These are phyloP conservation scores for Deinandra increscens DNA, from an alignment of 129 eudicot genomes.

Conservation along the genomic window DNA sequence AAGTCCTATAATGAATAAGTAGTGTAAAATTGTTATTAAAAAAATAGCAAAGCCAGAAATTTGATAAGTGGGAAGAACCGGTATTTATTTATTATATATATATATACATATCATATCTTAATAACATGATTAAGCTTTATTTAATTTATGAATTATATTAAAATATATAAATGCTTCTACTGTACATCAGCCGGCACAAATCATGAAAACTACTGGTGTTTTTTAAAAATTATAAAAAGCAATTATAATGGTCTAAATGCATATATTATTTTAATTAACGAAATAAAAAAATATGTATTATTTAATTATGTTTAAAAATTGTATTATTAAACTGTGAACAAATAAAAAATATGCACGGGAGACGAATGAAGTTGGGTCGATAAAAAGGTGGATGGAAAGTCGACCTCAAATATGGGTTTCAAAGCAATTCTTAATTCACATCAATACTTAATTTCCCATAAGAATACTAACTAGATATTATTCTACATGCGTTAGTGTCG, in stretches of 20 bases:
- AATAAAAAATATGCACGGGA: background rate
- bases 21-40: no score
- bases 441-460: no score
- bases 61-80: no score
- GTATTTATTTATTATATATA: background rate
- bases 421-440: slow-evolving; percentile 31
- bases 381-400: slow-evolving; percentile 32
- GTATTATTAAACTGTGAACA: background rate
- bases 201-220: slow-evolving; percentile 5
- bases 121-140: background rate
- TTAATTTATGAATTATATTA: background rate
- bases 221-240: background rate
- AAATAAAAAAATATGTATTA: background rate
- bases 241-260: background rate
- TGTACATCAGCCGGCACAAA: slow-evolving; percentile 11
- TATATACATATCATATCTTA: no score
- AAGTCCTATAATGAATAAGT: no score
- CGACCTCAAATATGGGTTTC: slow-evolving; percentile 42
- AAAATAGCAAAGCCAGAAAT: no score
- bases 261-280: background rate
- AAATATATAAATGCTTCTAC: background rate
- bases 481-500: no score
- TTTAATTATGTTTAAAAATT: background rate
- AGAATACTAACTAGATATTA: no score
- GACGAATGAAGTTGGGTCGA: slow-evolving; percentile 14